These are phyloP conservation scores for Neckera pumila DNA, from an alignment of 225 moss, liverwort and hornwort genomes.

Conservation along the genomic window DNA sequence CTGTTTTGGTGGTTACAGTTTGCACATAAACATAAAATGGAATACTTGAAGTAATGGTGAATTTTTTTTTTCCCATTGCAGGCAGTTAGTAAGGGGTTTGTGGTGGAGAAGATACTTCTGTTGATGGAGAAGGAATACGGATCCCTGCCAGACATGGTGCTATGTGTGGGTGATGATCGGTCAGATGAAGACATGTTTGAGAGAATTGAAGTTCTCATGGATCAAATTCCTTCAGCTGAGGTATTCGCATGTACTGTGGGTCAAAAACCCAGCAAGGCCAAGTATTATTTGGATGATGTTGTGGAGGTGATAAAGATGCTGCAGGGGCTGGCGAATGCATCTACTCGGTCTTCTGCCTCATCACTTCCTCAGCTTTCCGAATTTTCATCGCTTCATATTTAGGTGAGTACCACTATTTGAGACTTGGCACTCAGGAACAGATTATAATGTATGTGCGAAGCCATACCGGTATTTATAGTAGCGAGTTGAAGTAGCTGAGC, in stretches of 20 bases:
- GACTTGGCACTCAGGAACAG: not conserved
- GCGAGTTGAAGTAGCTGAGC: not conserved
- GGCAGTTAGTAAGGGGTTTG: constrained; percentile 87
- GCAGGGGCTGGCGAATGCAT: constrained; percentile 66
- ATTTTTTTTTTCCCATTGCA: constrained; percentile 9
- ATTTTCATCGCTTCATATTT: constrained; percentile 74
- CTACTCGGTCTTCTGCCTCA: constrained; percentile 51
- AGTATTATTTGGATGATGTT: constrained; percentile 85
- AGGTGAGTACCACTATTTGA: constrained; percentile 25
- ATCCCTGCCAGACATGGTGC: constrained; percentile 62
- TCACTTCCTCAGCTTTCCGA: constrained; percentile 57
- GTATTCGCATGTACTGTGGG: constrained; percentile 87
- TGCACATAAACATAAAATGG: not conserved
- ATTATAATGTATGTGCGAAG: not conserved
- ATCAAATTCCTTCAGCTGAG: constrained; percentile 55
- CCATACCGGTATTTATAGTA: not conserved
- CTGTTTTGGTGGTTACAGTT: not conserved
- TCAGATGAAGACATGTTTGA: constrained; percentile 93
- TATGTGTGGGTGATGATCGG: constrained; percentile 82
- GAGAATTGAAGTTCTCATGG: constrained; percentile 58
- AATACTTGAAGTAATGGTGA: not conserved
- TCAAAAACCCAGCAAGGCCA: constrained; percentile 89
- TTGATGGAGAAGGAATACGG: constrained; percentile 42
- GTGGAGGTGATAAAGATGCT: constrained; percentile 76
- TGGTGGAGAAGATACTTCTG: constrained; percentile 59